Base-by-base conservation (phyloP, 495 filamentous ascomycete genomes). In the Hypoxylon cercidicola region DNA sequence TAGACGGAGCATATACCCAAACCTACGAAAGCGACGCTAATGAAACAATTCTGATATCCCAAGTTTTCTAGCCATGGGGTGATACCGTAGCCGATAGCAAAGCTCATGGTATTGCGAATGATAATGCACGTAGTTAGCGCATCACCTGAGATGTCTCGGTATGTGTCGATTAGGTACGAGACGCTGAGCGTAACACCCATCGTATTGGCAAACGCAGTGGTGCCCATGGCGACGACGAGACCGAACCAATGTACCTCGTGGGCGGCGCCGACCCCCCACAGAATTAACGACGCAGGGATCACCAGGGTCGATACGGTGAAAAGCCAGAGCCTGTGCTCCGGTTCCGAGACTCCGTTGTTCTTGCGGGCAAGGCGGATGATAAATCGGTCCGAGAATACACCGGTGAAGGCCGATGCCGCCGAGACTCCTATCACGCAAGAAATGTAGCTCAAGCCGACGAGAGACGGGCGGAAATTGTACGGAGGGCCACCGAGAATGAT, bases 201-300 rank as follows among this genome's bases (percentile, higher is more conserved):
- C 13, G 82, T 82, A 59, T 85, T 88, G 16, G 81, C 81, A 53
- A 84, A 77, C 0, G 84, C 85, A 0, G 88, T 78, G 13, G 84
- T 66, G 49, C 83, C 83, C 85, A 88, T 88, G 0, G 85, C 87
- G 23, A 89, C 81, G 1, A 89, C 74, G 3, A 87, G 75, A 3
- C 87, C 88, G 51, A 88, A 86, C 85, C 85, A 87, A 50, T 86
- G 85, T 3, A 88, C 72, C 6, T 79, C 65, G 46, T 86, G 83
- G 0, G 87, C 87, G 7, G 87, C 85, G 10, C 88, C 87, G 4
- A 90, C 85, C n/a, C 88, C 88, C 87, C 87, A 91, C 0, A 90
- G 80, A 4, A 90, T 78, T 0, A 89, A 71, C 0, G 85, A 84
- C 0, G 73, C 75, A 0, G 87, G 87, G 3, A 88, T 79, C 9